Conservation (phyloP, 2,329 filamentous ascomycete genomes). For the Hortaea werneckii region DNA sequence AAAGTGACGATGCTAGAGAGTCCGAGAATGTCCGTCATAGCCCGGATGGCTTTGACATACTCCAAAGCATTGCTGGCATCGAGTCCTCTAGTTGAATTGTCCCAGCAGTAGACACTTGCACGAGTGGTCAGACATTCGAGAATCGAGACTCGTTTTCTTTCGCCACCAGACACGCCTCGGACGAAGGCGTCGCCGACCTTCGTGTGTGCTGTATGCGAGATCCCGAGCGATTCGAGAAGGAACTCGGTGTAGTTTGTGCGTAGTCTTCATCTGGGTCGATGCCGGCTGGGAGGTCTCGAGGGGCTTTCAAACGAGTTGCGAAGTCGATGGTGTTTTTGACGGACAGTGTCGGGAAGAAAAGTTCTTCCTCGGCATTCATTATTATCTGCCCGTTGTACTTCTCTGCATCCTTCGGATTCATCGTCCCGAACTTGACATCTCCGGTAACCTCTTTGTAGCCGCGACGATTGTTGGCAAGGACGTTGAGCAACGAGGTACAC, state of each 20-base stretch:
- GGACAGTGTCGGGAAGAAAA: conserved; percentile 48
- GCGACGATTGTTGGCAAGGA: conserved; percentile 51
- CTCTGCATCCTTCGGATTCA: conserved; percentile 51
- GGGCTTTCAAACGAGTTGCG: conserved; percentile 43
- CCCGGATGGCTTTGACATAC: conserved; percentile 45
- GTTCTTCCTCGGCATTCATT: conserved; percentile 38
- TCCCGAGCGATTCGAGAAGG: conserved; percentile 47
- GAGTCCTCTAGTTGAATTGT: conserved; percentile 55
- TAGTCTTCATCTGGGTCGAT: conserved; percentile 32
- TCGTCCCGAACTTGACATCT: conserved; percentile 46
- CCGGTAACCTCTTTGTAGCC: conserved; percentile 38
- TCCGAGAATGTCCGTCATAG: conserved; percentile 52
- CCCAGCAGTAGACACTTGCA: conserved; percentile 54
- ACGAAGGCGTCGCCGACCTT: conserved; percentile 58
- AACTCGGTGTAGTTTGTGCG: conserved; percentile 43
- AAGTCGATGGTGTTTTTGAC: conserved; percentile 47
- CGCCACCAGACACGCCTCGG: conserved; percentile 57
- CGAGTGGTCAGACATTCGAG: conserved; percentile 51
- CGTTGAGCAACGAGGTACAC: conserved; percentile 58
- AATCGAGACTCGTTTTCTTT: conserved; percentile 59
- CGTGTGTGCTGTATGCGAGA: conserved; percentile 51
- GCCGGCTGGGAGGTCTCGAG: conserved; percentile 29
- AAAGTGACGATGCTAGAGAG: conserved; percentile 52
- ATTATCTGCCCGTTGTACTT: conserved; percentile 35
- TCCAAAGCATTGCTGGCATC: conserved; percentile 53